Evolutionary conservation across 306 rosid species (phyloP), one percentile per base, ranked within the genome.

Genomic region (Canavalia gladiata): DNA sequence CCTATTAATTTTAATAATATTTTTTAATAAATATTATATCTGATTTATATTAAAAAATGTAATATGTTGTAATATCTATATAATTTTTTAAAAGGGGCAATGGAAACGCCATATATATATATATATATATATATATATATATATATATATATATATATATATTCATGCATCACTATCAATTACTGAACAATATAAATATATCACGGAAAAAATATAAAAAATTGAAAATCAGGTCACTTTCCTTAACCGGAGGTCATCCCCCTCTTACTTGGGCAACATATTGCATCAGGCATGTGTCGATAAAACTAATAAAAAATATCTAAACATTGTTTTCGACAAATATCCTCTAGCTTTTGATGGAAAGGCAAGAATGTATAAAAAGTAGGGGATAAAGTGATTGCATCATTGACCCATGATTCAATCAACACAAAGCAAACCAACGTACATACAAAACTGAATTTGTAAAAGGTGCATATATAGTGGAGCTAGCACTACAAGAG

Each of bases 381-480:
- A 65, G 72, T 2, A 50, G 67, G 76, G 83, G 72, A 25, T 6
- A 65, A 79, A 67, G 81, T 84, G 81, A 85, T 72, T 41, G 51
- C 74, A 77, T 42, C 66, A 66, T 81, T 85, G 83, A 77, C 72
- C 65, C 50, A 55, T 76, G 62, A 71, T 85, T 70, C 76, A 76
- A 54, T 54, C 49, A 28, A 70, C 13, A 54, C 66, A 11, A 72
- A 62, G 80, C 69, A 43, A 66, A 64, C 28, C 51, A 43, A 34
- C 33, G 54, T 65, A 45, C 62, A 45, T 2, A 35, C 43, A 37
- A 41, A 77, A 50, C 12, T 34, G 39, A 63, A 31, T 45, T 34
- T n/a, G 72, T 12, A 50, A 50, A 13, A 5, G 58, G 50, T 49
- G 55, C 80, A 11, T 37, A 37, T 0, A 25, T 37, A 74, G 79